phyloP scores from a whole-genome alignment of 2,329 filamentous ascomycete species.

The Dothidotthia symphoricarpi region DNA sequence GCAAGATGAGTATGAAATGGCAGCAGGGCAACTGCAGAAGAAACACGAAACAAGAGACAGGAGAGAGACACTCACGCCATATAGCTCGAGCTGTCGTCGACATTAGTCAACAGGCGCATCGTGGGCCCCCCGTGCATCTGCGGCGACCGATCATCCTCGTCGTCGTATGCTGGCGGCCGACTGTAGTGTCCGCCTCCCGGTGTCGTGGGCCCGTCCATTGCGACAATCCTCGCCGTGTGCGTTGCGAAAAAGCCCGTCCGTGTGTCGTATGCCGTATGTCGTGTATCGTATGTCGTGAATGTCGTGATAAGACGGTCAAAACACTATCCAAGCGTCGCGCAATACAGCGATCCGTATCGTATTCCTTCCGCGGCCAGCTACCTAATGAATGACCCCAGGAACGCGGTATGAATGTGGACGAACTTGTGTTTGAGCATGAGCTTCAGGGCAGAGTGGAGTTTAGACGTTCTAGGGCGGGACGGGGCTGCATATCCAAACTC shows the following conservation, averaged over 20 bases:
- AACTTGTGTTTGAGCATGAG: too few species aligned
- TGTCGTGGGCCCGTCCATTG: slow-evolving; percentile 37
- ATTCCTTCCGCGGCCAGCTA: too few species aligned
- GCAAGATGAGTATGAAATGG: slow-evolving; percentile 1
- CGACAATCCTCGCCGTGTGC: slow-evolving; percentile 15
- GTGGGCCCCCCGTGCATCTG: slow-evolving; percentile 44
- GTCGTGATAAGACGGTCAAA: too few species aligned
- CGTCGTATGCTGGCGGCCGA: slow-evolving; percentile 49
- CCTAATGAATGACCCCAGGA: too few species aligned
- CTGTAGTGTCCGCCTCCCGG: slow-evolving; percentile 39
- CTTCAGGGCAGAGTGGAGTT: too few species aligned
- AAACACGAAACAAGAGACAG: slow-evolving; percentile 5
- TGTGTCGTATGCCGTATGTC: slow-evolving; percentile 1
- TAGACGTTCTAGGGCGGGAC: too few species aligned
- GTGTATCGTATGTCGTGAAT: too few species aligned
- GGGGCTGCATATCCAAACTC: too few species aligned
- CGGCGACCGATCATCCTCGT: slow-evolving; percentile 39
- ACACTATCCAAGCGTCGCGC: too few species aligned
- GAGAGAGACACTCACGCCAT: slow-evolving; percentile 44
- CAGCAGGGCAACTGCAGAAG: too few species aligned
- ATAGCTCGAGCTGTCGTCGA: slow-evolving; percentile 44
- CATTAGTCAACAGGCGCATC: slow-evolving; percentile 52
- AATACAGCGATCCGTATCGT: too few species aligned
- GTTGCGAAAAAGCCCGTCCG: neutral
- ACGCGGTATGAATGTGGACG: too few species aligned